A percentile compares a stretch with the other conserved stretches of the same genome.
Conservation (phyloP, 2,329 filamentous ascomycete species). For the Monosporascus sp. region DNA sequence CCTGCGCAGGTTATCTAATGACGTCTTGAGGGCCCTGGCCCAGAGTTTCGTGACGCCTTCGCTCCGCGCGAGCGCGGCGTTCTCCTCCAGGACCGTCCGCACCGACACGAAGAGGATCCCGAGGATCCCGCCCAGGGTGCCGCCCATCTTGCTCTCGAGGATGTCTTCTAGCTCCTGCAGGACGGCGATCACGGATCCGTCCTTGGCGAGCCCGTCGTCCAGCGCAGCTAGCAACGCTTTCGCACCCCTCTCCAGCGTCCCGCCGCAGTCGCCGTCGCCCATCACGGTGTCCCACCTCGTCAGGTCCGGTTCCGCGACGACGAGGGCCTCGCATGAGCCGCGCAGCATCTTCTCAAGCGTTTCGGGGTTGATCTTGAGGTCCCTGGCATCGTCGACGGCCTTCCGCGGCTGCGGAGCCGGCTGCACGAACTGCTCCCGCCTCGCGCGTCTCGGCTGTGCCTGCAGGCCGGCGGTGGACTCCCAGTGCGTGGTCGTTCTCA, state of each 20-base stretch:
- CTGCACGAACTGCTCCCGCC: constrained; percentile 39
- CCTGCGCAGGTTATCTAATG: constrained; percentile 40
- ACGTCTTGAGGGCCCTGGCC: constrained; percentile 36
- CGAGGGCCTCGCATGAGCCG: constrained; percentile 44
- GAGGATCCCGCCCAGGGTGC: constrained; percentile 27
- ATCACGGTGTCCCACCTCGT: constrained; percentile 59
- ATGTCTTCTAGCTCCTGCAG: constrained; percentile 48
- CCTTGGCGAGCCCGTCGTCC: constrained; percentile 31
- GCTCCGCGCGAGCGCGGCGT: constrained; percentile 23
- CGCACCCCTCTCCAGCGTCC: constrained; percentile 53
- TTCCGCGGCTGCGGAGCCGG: constrained; percentile 29
- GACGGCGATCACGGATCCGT: constrained; percentile 42
- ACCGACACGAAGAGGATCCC: constrained; percentile 44
- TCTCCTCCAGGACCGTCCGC: constrained; percentile 29
- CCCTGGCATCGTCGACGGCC: constrained; percentile 33
- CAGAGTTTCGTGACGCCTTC: constrained; percentile 35
- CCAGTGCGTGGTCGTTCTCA: constrained; percentile 53
- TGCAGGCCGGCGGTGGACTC: constrained; percentile 47
- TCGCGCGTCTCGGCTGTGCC: constrained; percentile 23
- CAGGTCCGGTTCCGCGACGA: constrained; percentile 56
- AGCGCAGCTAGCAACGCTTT: constrained; percentile 42
- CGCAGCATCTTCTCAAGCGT: constrained; percentile 51
- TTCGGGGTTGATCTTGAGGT: constrained; percentile 45
- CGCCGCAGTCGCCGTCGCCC: constrained; percentile 63
- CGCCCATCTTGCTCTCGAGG: constrained; percentile 50